Evolutionary conservation across 2,329 filamentous ascomycete species (phyloP).

Genomic region (Xylariaceae sp.): DNA sequence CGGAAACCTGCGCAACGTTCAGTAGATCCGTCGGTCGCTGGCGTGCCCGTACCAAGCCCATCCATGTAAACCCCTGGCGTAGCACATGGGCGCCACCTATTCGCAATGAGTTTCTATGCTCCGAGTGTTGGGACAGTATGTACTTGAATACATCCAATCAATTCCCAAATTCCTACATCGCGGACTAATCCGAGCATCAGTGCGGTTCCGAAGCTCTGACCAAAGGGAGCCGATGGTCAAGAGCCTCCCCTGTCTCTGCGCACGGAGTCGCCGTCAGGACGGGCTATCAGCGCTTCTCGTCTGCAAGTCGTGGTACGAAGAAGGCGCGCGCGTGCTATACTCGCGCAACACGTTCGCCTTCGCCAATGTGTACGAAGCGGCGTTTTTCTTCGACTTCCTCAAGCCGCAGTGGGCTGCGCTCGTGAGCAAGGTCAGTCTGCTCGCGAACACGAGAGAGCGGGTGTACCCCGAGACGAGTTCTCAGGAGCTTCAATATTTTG

Average conservation of each 20-base stretch:
- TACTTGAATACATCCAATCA: too few species aligned
- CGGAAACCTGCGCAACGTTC: background rate
- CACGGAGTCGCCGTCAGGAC: constrained; percentile 3
- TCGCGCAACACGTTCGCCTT: constrained; percentile 17
- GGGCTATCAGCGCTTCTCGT: constrained; percentile 12
- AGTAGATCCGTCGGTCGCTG: background rate
- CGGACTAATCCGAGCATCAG: too few species aligned
- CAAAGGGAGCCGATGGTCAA: background rate
- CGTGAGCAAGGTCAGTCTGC: constrained; percentile 15
- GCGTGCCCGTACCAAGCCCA: background rate
- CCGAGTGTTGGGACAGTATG: constrained; percentile 7
- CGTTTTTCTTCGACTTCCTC: constrained; percentile 5
- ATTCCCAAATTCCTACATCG: too few species aligned
- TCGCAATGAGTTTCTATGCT: constrained; percentile 13
- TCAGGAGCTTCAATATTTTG: background rate
- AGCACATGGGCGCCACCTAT: constrained; percentile 12
- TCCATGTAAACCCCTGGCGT: constrained; percentile 11
- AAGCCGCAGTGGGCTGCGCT: constrained; percentile 6
- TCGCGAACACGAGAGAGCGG: constrained; percentile 1
- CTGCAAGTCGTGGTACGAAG: constrained; percentile 18
- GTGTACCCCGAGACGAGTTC: background rate
- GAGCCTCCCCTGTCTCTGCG: constrained; percentile 18
- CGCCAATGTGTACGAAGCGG: constrained; percentile 9
- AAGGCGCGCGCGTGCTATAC: constrained; percentile 18
- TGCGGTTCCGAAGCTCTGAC: background rate